Base-by-base conservation (phyloP, 208 protist species). In the Crithidia sp. region DNA sequence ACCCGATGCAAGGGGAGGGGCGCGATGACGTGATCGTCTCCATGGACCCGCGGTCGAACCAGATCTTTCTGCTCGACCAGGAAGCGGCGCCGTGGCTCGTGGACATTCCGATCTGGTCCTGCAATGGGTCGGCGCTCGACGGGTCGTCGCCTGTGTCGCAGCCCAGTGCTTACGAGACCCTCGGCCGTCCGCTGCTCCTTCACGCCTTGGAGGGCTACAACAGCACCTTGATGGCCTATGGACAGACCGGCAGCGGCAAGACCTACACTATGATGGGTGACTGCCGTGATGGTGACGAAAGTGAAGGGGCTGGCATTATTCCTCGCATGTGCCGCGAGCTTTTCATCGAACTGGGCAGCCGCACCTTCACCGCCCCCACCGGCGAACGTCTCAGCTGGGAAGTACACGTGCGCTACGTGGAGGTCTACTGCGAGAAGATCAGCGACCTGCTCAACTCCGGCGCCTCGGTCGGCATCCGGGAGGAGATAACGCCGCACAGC, bases 151-250 rank as follows among this genome's bases (percentile, higher is more conserved):
- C 85, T 2, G 49, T 84, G 39, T 82, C 85, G 44, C 96, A 98
- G 82, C 64, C 75, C 16, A 79, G 55, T 14, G 79, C 98, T 43
- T 99, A 96, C 84, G 78, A 86, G 66, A 67, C 83, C 49, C 59
- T 99, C n/a, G 97, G 97, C 36, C 77, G 81, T 28, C 91, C 92
- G 0, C 85, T 98, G 28, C 82, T 99, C 17, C 71, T 89, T 12
- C 97, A 98, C 83, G 89, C 95, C 28, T 70, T 97, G 72, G 85
- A 93, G 17, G 93, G 96, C 49, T 94, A 92, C 79, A 96, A 97
- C 85, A 92, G 83, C 75, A 95, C 93, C 6, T 70, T 98, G 44
- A 94, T 98, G 70, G 91, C 93, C 12, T 98, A 98, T 68, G 93
- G 94, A 12, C 87, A 90, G 60, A 98, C 96, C 12, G 90, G 91